A percentile compares a stretch with the other conserved stretches of the same genome.
Evolutionary conservation across 75 land plant genomes (phyloP).

Genomic region (Isoetes taiwanensis): DNA sequence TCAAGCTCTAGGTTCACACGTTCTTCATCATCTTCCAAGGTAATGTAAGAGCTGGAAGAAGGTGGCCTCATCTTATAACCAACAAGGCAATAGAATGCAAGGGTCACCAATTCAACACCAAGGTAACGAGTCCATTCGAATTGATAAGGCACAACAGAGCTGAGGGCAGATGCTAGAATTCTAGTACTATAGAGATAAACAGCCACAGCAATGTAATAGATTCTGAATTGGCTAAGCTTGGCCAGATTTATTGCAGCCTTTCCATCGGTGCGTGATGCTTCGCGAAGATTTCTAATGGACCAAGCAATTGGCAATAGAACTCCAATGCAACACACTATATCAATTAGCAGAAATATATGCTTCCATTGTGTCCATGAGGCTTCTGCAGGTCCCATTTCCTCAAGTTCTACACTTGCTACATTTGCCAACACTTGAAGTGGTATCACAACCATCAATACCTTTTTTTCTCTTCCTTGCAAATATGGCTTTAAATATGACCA

Average conservation of each 20-base stretch:
- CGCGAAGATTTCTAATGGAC: background rate
- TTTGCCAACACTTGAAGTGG: background rate
- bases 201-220: too few relatives aligned
- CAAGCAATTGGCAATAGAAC: background rate
- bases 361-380: background rate
- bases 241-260: background rate
- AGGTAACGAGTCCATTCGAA: too few relatives aligned
- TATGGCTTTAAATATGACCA: background rate
- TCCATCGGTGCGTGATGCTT: background rate
- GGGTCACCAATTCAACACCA: too few relatives aligned
- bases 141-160: too few relatives aligned
- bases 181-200: too few relatives aligned
- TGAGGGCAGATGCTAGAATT: too few relatives aligned
- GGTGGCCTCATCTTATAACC: too few relatives aligned
- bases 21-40: too few relatives aligned
- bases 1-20: conserved; percentile 50
- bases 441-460: background rate
- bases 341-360: background rate
- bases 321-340: background rate
- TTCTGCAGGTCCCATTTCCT: background rate
- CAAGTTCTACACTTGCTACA: background rate
- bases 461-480: background rate
- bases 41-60: too few relatives aligned
- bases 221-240: background rate
- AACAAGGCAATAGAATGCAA: too few relatives aligned